Evolutionary conservation across 2,329 filamentous ascomycete genomes (phyloP).

Genomic region (Hypoxylon sp.): DNA sequence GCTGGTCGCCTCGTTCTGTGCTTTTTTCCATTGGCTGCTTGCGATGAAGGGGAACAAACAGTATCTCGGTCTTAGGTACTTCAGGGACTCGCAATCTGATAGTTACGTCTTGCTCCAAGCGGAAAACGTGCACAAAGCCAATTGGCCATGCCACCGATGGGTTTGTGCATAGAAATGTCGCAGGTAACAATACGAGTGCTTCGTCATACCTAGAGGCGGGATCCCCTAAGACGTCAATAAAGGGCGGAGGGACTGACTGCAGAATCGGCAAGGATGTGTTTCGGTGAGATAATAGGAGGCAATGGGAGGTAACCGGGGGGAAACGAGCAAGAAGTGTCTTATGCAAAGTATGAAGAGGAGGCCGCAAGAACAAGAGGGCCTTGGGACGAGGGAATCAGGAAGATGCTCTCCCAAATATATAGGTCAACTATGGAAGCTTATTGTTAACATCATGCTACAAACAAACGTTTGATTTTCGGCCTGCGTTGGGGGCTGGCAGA

Average conservation of each 20-base stretch:
- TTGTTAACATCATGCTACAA: neutral
- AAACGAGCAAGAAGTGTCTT: neutral
- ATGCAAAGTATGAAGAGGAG: neutral
- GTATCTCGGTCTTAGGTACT: neutral
- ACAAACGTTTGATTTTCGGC: neutral
- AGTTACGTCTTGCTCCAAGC: neutral
- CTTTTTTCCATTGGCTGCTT: neutral
- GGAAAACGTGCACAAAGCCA: conserved; percentile 1
- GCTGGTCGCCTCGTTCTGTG: conserved; percentile 9
- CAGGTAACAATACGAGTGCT: neutral
- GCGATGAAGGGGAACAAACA: neutral
- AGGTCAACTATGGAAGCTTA: neutral
- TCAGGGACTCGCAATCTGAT: neutral
- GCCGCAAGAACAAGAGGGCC: neutral
- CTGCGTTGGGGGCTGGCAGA: neutral
- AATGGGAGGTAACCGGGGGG: neutral
- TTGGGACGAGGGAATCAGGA: neutral
- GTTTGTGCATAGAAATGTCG: neutral
- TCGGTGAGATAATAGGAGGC: neutral
- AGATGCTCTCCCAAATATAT: neutral
- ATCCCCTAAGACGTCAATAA: neutral
- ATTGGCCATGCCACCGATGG: conserved; percentile 3
- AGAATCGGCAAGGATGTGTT: neutral
- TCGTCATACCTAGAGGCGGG: neutral
- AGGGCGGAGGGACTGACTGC: neutral